Base-by-base conservation (phyloP, 106 monocot genomes). In the Dendrobium chrysotoxum region DNA sequence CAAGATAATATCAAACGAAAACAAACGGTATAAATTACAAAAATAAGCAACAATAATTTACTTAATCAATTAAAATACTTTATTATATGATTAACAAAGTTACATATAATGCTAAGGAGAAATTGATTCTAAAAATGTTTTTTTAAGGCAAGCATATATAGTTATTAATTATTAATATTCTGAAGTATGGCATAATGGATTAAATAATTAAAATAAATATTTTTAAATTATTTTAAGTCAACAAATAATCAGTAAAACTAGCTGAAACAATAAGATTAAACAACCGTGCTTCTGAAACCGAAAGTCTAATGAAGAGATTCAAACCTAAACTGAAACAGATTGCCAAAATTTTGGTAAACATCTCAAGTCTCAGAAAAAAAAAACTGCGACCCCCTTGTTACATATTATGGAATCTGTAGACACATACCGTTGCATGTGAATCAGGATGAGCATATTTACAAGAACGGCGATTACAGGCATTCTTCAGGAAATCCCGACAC, bases 401-500 rank as follows among this genome's bases (percentile, higher is more conserved):
- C 23, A 61, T 1, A 61, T 55, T 55, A 55, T 55, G 61, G n/a
- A 61, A 61, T 8, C 61, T 61, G 1, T 61, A 23, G 0, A 61
- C 7, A 23, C 17, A 45, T 83, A 86, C 86, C 80, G 67, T 40
- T 1, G 80, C 45, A 42, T 58, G 39, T 42, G 75, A 67, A 58
- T 80, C 83, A n/a, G 83, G 83, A 55, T 86, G 86, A 57, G 80
- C 79, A 80, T 61, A 86, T 83, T 72, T 83, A 64, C 86, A 86
- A 47, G 76, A 67, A 31, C 79, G 75, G 44, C 86, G 72, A 4
- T 71, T 76, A 23, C 86, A 86, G 75, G n/a, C 80, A 17, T 86
- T 86, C 57, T 86, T 86, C 71, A 86, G 80, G 71, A 83, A 86
- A 77, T 86, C 86, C 58, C 23, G 83, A 30, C 86, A 86, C 18